Base-by-base conservation (phyloP, 768 basidiomycete species). In the Dioszegia aurantiaca region DNA sequence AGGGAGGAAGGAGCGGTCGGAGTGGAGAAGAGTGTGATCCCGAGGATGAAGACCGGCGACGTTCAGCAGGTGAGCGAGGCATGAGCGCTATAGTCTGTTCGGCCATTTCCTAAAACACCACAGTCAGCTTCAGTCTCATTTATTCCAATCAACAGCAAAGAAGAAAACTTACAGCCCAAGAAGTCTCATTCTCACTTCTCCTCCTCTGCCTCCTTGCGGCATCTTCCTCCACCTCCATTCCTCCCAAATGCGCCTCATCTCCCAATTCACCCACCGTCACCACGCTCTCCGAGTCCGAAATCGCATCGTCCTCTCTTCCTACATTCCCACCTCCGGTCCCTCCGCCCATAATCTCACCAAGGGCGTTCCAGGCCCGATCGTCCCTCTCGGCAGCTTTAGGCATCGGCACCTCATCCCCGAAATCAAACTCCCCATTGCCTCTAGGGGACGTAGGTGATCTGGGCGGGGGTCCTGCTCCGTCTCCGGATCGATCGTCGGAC, bases 281-380 rank as follows among this genome's bases (percentile, higher is more conserved):
- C 21, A 93, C 88, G 68, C 90, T 95, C 78, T 97, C 95, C 65
- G 86, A 89, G 74, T 98, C 94, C 72, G 89, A 91, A 62, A 95
- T 91, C 21, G 85, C 84, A 69, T 95, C 92, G 11, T 47, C 46
- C 9, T 47, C 46, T 17, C 46, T 9, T 23, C 23, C 43, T 6
- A n/a, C 19, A 33, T 33, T 33, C 33, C 33, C 33, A 33, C 33
- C 14, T 14, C 33, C 33, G 14, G 33, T 33, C 28, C 86, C 84
- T 21, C 68, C 64, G 10, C 54, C 58, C 68, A 90, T 86, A 60
- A 86, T 82, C 46, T 78, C 75, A 1, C 88, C 89, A 36, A 97
- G 80, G 31, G 88, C 82, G 62, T 85, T 83, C 93, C 93, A 94
- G 14, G 92, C 90, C 17, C 62, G 62, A 56, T 74, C 76, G 55